phyloP scores from a whole-genome alignment of 176 grass and related monocot genomes.

The Melocanna baccifera region DNA sequence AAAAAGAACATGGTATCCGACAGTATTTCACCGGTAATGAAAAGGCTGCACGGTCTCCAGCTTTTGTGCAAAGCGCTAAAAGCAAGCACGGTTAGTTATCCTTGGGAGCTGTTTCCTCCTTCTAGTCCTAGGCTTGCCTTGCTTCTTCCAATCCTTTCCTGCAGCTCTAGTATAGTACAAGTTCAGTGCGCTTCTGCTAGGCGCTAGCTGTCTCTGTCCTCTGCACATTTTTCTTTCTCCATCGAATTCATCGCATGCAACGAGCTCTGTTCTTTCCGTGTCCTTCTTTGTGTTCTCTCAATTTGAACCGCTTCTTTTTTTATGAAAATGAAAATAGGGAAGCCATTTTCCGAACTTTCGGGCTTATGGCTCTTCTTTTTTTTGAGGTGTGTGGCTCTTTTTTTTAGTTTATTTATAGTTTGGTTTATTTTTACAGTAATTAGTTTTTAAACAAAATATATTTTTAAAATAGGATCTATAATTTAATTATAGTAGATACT shows the following conservation, averaged over 20 bases:
- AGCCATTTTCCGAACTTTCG: too few relatives aligned
- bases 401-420: too few relatives aligned
- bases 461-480: too few relatives aligned
- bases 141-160: slow-evolving; percentile 20
- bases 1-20: slow-evolving; percentile 29
- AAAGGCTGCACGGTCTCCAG: slow-evolving; percentile 35
- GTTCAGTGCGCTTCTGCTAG: slow-evolving; percentile 19
- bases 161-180: background rate
- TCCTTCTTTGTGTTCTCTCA: too few relatives aligned
- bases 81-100: slow-evolving; percentile 52
- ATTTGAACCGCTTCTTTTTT: too few relatives aligned
- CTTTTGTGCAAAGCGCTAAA: slow-evolving; percentile 44
- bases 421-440: too few relatives aligned
- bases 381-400: too few relatives aligned
- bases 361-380: too few relatives aligned
- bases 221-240: background rate
- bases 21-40: slow-evolving; percentile 47
- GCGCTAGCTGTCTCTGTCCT: slow-evolving; percentile 5
- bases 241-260: background rate
- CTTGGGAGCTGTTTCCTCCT: slow-evolving; percentile 37
- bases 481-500: too few relatives aligned
- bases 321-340: too few relatives aligned
- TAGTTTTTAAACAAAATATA: too few relatives aligned
- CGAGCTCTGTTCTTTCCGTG: too few relatives aligned
- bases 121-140: background rate